phyloP scores from a whole-genome alignment of 768 basidiomycete genomes.

The Termitomyces sp. region DNA sequence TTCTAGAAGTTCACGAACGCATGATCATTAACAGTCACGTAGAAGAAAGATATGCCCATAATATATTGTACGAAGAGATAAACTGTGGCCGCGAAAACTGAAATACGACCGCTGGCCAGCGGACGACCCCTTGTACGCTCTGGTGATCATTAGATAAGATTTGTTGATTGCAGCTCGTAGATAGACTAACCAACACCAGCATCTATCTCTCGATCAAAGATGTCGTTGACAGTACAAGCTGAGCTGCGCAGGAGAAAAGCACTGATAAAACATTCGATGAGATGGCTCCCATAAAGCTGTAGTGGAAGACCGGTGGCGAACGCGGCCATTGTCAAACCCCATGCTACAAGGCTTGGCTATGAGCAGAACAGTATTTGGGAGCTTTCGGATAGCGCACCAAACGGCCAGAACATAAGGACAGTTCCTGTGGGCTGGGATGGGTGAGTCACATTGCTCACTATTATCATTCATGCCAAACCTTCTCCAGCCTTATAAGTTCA shows the following conservation, averaged over 20 bases:
- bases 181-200: conserved; percentile 44
- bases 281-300: conserved; percentile 24
- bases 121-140: conserved; percentile 49
- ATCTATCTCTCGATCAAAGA: conserved; percentile 51
- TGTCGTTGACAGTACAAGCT: conserved; percentile 56
- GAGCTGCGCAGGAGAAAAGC: conserved; percentile 44
- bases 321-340: conserved; percentile 52
- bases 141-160: conserved; percentile 14
- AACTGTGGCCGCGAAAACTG: conserved; percentile 35
- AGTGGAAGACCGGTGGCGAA: conserved; percentile 31
- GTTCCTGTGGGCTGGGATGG: conserved; percentile 43
- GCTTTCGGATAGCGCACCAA: conserved; percentile 29
- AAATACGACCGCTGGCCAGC: conserved; percentile 46
- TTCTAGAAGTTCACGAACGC: conserved; percentile 14
- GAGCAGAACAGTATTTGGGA: background rate
- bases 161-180: background rate
- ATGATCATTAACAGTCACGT: conserved; percentile 11
- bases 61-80: conserved; percentile 41
- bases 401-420: conserved; percentile 53
- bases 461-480: conserved; percentile 25
- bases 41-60: conserved; percentile 39
- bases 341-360: conserved; percentile 27
- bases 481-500: conserved; percentile 49
- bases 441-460: background rate
- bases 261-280: conserved; percentile 33